A percentile compares a stretch with the other conserved stretches of the same genome.
phyloP scores from a whole-genome alignment of 202 grass and related monocot species.

The Elaeis oleifera region DNA sequence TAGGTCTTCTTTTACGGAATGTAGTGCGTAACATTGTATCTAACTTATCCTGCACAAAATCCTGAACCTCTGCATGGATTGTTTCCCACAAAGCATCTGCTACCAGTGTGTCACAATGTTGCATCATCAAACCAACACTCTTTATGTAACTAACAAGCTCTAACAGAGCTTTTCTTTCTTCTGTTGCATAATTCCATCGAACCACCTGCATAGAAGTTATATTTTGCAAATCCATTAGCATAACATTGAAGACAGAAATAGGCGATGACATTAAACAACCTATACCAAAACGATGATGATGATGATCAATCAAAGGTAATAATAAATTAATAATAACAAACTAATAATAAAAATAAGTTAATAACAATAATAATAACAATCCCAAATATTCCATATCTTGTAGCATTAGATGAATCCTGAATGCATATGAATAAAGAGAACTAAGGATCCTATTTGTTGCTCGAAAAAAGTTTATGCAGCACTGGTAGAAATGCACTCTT shows the following conservation, averaged over 20 bases:
- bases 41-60: constrained; percentile 98
- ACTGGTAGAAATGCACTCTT: too few relatives aligned
- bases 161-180: constrained; percentile 82
- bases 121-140: constrained; percentile 89
- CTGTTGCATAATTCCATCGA: constrained; percentile 84
- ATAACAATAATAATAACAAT: too few relatives aligned
- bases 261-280: too few relatives aligned
- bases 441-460: too few relatives aligned
- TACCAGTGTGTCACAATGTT: constrained; percentile 84
- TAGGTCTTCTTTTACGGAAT: constrained; percentile 94
- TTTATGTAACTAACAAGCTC: constrained; percentile 97
- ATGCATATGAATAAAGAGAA: too few relatives aligned
- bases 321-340: too few relatives aligned
- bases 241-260: neutral
- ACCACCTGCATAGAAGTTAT: constrained; percentile 52
- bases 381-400: too few relatives aligned
- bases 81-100: constrained; percentile 99
- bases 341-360: too few relatives aligned
- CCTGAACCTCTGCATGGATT: constrained; percentile 97
- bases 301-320: too few relatives aligned
- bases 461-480: too few relatives aligned
- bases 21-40: constrained; percentile 89
- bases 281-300: too few relatives aligned
- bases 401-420: too few relatives aligned
- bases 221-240: constrained; percentile 4